Evolutionary conservation across 306 rosid genomes (phyloP).

Genomic region (Acacia confusa): DNA sequence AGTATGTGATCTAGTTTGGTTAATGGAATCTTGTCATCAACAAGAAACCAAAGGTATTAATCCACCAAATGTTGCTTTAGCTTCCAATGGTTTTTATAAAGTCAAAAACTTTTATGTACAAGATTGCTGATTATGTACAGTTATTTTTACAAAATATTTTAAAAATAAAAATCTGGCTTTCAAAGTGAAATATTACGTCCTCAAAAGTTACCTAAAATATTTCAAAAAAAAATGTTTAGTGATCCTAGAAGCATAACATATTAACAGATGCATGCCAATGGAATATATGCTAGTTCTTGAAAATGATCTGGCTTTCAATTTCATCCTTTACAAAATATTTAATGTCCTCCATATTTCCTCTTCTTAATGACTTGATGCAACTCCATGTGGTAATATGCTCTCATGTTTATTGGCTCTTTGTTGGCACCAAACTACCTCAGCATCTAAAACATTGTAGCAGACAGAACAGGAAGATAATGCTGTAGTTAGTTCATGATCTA

Average conservation of each 20-base stretch:
- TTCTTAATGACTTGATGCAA: slow-evolving; percentile 62
- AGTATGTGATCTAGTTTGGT: neutral
- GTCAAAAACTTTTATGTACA: neutral
- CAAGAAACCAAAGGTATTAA: neutral
- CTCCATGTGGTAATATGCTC: slow-evolving; percentile 67
- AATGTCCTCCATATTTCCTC: slow-evolving; percentile 64
- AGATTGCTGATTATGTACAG: neutral
- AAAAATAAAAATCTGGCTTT: neutral
- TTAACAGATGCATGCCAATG: neutral
- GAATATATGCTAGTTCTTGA: neutral
- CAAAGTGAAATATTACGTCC: neutral
- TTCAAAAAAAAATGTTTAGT: neutral
- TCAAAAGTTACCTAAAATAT: neutral
- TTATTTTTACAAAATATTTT: neutral
- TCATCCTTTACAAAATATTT: slow-evolving; percentile 36
- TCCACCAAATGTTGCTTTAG: neutral
- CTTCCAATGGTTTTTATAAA: neutral
- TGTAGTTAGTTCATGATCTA: neutral
- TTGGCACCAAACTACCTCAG: slow-evolving; percentile 93
- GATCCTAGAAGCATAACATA: neutral
- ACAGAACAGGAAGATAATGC: neutral
- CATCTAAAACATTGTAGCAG: slow-evolving; percentile 47
- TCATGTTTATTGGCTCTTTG: slow-evolving; percentile 96
- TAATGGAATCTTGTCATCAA: neutral
- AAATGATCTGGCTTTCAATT: neutral